Evolutionary conservation across 2,329 filamentous ascomycete genomes (phyloP).

Genomic region (Monilinia vaccinii-corymbosi): DNA sequence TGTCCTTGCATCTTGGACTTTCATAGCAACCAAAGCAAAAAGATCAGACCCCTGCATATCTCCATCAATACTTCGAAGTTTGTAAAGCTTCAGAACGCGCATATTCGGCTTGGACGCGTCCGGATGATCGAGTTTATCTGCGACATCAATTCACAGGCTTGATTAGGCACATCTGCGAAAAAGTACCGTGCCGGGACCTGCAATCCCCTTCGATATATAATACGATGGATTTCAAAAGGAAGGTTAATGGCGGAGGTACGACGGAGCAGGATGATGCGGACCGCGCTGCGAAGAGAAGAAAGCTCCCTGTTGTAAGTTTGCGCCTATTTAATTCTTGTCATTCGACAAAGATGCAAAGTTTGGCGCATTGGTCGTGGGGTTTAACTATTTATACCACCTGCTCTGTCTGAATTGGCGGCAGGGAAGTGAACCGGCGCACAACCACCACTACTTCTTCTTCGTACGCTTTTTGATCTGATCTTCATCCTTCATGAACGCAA

Average conservation of each 20-base stretch:
- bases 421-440: slow-evolving; percentile 17
- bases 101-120: slow-evolving; percentile 10
- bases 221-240: slow-evolving; percentile 42
- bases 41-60: slow-evolving; percentile 8
- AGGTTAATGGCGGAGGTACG: slow-evolving; percentile 34
- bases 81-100: slow-evolving; percentile 9
- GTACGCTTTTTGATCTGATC: neutral
- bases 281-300: slow-evolving; percentile 49
- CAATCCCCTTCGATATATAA: neutral
- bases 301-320: slow-evolving; percentile 44
- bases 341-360: slow-evolving; percentile 11
- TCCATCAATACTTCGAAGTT: slow-evolving; percentile 9
- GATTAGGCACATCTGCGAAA: neutral
- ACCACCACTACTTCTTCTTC: slow-evolving; percentile 5
- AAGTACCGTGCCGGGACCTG: neutral
- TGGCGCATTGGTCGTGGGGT: slow-evolving; percentile 6
- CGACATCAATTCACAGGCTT: slow-evolving; percentile 9
- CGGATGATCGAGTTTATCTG: neutral
- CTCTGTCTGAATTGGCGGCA: slow-evolving; percentile 20
- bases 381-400: slow-evolving; percentile 3
- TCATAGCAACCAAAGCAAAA: neutral
- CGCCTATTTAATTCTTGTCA: neutral
- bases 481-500: neutral
- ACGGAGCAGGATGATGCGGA: slow-evolving; percentile 41
- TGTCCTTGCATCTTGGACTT: neutral